Evolutionary conservation across 306 rosid species (phyloP), one percentile per base, ranked within the genome.

Genomic region (Quercus engelmannii): DNA sequence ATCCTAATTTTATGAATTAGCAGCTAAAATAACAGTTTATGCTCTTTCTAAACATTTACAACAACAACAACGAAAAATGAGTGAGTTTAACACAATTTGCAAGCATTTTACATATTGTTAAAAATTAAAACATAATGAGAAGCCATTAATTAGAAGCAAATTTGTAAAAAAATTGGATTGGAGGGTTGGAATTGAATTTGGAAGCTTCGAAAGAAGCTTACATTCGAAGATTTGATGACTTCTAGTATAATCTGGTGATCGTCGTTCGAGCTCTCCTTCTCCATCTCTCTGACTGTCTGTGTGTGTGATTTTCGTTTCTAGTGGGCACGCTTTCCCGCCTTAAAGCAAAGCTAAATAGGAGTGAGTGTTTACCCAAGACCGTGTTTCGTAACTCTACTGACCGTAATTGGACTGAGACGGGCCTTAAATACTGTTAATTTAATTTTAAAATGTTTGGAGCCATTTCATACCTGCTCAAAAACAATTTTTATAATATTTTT

Each of bases 221-320:
- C 97, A 87, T 93, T 97, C 10, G 97, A 91, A 72, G 94, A 89
- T 76, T 82, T 83, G 77, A 95, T 88, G 79, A 91, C 90, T 33
- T 86, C 87, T 25, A 90, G 71, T 9, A 90, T 69, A 69, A 80
- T 77, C 83, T 83, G 96, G 69, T 90, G 71, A 12, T 88, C 82
- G 71, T 43, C 71, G 84, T 49, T 52, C 84, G 85, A 90, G 73
- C 75, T 80, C 52, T 80, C 83, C 80, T 83, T 88, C 86, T 69
- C 93, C 97, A 94, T 94, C 76, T 26, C 28, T 26, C 28, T 26
- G 28, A 26, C 28, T 82, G 68, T 51, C n/a, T 51, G 73, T 79
- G 46, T 23, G 64, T 33, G 31, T 38, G 23, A 21, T 73, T 75
- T 23, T 73, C 9, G 38, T 30, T 5, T 33, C 7, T 15, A 7